phyloP scores from a whole-genome alignment of 768 basidiomycete species.

The Podaxis pistillaris region DNA sequence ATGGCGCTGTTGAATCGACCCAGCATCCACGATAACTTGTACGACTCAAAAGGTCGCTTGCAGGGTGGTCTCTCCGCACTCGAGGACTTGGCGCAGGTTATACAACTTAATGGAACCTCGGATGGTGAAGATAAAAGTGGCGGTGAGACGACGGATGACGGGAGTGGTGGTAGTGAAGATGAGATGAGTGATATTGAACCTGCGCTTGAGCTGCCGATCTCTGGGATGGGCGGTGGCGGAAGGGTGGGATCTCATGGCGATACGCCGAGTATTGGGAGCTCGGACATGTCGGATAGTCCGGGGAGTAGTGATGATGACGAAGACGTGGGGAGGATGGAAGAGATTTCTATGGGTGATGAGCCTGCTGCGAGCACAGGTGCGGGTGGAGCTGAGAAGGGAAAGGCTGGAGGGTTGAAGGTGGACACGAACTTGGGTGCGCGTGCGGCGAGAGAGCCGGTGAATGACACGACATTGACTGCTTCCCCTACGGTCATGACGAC shows the following conservation, averaged over 20 bases:
- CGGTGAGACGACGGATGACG: slow-evolving; percentile 54
- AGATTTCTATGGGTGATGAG: slow-evolving; percentile 76
- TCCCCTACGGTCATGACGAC: neutral
- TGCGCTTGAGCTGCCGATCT: slow-evolving; percentile 67
- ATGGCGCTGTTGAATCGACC: slow-evolving; percentile 93
- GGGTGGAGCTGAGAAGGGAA: neutral
- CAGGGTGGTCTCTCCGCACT: slow-evolving; percentile 84
- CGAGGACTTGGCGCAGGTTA: slow-evolving; percentile 85
- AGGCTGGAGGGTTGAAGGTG: neutral
- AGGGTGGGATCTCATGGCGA: slow-evolving; percentile 69
- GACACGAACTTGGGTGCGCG: neutral
- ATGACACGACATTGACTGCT: neutral
- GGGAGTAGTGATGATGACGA: slow-evolving; percentile 76
- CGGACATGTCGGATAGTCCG: slow-evolving; percentile 69
- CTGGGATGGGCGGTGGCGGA: slow-evolving; percentile 21
- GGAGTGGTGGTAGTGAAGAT: slow-evolving; percentile 30
- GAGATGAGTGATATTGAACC: slow-evolving; percentile 41
- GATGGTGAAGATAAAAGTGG: slow-evolving; percentile 43
- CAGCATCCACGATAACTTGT: slow-evolving; percentile 63
- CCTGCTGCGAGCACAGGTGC: slow-evolving; percentile 20
- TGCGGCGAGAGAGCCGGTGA: neutral
- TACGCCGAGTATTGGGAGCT: slow-evolving; percentile 74
- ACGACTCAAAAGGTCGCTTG: slow-evolving; percentile 80
- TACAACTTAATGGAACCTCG: slow-evolving; percentile 53
- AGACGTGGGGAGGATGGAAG: slow-evolving; percentile 53